Evolutionary conservation across 139 green algal genomes (phyloP), one percentile per base, ranked within the genome.

Genomic region (Coccomyxa sp.): DNA sequence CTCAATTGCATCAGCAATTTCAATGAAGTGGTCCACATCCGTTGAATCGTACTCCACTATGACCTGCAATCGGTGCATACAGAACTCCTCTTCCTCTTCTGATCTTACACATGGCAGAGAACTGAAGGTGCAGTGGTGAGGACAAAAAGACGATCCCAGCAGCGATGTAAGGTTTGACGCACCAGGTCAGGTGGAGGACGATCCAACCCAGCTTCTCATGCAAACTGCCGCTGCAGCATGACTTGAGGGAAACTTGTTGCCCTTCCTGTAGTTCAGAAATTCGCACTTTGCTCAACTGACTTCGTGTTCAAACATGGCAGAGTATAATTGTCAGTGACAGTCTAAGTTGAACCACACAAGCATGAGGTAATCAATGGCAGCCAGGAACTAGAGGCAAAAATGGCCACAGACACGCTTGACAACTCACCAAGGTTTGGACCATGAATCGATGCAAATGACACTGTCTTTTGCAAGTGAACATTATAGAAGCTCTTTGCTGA

Each of bases 11-110:
- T 89, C 86, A 68, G 86, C 86, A 7, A 84, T 27, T 25, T 85
- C 78, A 32, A 89, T 89, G 71, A 88, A 89, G 60, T 58, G 57
- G 58, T 89, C 86, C 30, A 88, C 83, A 14, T 84, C 76, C 28
- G 60, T 84, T 25, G 84, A 77, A 81, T 88, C 79, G 63, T 87
- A 89, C 71, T 80, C 58, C 51, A 89, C 79, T 10, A 80, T 31
- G 21, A 88, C 63, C 80, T 86, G 78, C 68, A 67, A 38, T 45
- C 4, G 21, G 66, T 74, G 66, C 27, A 15, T 82, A 31, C 66
- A 74, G 66, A 74, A 27, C 66, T 74, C 21, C 3, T 27, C 38
- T 51, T 74, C 21, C 3, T 27, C 38, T 51, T 51, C 38, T 51
- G 38, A 51, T 51, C 38, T 51, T 51, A 51, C 38, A 11, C 3